These are phyloP conservation scores for Glarea lozoyensis DNA, from an alignment of 495 filamentous ascomycete species.

Conservation along the genomic window DNA sequence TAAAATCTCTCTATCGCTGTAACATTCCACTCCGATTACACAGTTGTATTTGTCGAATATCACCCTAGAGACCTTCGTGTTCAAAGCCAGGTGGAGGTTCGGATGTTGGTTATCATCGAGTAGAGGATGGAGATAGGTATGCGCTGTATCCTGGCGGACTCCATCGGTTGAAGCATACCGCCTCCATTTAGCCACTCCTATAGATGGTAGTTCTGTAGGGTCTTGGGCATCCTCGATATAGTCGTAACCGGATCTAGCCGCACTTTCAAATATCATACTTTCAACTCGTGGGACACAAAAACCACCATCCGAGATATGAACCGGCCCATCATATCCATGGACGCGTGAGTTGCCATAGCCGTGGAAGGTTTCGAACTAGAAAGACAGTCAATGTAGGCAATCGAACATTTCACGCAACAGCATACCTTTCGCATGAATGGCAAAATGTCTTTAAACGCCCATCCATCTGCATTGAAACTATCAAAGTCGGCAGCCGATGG, in stretches of 20 bases:
- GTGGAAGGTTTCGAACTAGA: slow-evolving; percentile 29
- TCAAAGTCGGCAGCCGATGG: slow-evolving; percentile 5
- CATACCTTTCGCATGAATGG: slow-evolving; percentile 21
- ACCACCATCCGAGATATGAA: slow-evolving; percentile 23
- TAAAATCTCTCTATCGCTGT: slow-evolving; percentile 5
- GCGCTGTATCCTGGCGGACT: slow-evolving; percentile 30
- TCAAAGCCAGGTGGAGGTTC: slow-evolving; percentile 38
- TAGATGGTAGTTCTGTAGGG: neutral
- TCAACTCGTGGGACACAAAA: slow-evolving; percentile 11
- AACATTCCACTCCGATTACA: slow-evolving; percentile 30
- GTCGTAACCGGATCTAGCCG: slow-evolving; percentile 18
- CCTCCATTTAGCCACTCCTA: neutral
- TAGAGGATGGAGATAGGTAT: slow-evolving; percentile 30
- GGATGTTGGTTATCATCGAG: slow-evolving; percentile 31
- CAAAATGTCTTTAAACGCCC: neutral
- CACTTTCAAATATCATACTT: slow-evolving; percentile 24
- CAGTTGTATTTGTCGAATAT: slow-evolving; percentile 29
- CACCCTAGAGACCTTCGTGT: slow-evolving; percentile 38
- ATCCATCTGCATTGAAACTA: neutral
- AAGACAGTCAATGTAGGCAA: no score
- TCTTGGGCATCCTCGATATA: slow-evolving; percentile 10
- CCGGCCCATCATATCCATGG: slow-evolving; percentile 16
- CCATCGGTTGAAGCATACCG: slow-evolving; percentile 26
- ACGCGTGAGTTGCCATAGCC: slow-evolving; percentile 19
- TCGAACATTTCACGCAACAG: neutral